Evolutionary conservation across 208 protist species (phyloP).

Genomic region (Leishmania aethiopica): DNA sequence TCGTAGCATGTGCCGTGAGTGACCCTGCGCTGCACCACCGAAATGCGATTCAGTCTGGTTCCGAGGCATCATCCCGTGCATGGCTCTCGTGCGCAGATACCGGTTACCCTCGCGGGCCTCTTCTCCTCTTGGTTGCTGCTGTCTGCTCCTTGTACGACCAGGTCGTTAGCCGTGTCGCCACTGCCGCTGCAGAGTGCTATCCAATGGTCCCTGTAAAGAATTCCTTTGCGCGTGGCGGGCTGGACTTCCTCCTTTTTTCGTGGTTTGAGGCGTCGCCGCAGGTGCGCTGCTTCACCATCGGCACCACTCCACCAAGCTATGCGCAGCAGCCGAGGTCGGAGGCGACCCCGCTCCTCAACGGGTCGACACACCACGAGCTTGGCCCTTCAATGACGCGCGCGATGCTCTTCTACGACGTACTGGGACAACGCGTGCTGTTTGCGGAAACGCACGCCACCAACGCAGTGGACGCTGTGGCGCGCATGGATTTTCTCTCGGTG

Average conservation of each 20-base stretch:
- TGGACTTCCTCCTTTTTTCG: conserved; percentile 71
- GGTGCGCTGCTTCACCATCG: conserved; percentile 59
- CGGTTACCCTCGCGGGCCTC: conserved; percentile 15
- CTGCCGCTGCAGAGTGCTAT: background rate
- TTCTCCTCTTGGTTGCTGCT: conserved; percentile 22
- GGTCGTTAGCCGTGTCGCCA: background rate
- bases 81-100: conserved; percentile 19
- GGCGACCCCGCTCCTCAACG: background rate
- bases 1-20: conserved; percentile 31
- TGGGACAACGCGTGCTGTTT: conserved; percentile 75
- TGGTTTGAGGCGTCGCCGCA: conserved; percentile 72
- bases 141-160: conserved; percentile 30
- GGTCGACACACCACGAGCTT: conserved; percentile 9
- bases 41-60: background rate
- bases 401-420: conserved; percentile 79
- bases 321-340: background rate
- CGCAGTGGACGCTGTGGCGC: conserved; percentile 36
- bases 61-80: background rate
- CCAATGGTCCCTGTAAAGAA: conserved; percentile 8
- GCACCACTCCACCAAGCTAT: conserved; percentile 19
- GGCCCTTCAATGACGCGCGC: conserved; percentile 56
- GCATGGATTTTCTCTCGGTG: conserved; percentile 38
- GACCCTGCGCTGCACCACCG: conserved; percentile 21
- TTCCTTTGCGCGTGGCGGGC: conserved; percentile 3
- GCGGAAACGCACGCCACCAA: conserved; percentile 61